These are phyloP conservation scores for Leccinum proximum DNA, from an alignment of 1,284 basidiomycete species.

Conservation along the genomic window DNA sequence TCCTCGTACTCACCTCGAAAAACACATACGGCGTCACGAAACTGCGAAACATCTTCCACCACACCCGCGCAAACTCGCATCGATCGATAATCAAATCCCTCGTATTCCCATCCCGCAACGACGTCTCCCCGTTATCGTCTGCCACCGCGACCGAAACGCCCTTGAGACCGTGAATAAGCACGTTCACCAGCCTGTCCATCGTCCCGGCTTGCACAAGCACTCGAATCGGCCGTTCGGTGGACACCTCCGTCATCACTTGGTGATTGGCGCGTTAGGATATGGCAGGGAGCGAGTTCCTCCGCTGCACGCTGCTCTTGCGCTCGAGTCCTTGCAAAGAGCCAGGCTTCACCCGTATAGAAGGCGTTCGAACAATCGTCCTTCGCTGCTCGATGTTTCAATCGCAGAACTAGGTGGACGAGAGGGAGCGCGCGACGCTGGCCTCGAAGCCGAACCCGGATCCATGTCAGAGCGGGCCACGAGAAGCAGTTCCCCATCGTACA, in stretches of 20 bases:
- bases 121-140: constrained; percentile 82
- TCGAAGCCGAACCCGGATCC: constrained; percentile 45
- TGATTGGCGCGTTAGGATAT: constrained; percentile 60
- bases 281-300: constrained; percentile 74
- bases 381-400: constrained; percentile 36
- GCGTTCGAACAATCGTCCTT: constrained; percentile 49
- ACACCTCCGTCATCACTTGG: constrained; percentile 53
- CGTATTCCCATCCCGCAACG: constrained; percentile 64
- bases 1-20: constrained; percentile 62
- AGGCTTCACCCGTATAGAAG: constrained; percentile 74
- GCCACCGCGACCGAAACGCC: constrained; percentile 74
- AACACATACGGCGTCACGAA: constrained; percentile 77
- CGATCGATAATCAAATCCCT: constrained; percentile 69
- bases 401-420: constrained; percentile 64
- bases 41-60: constrained; percentile 79
- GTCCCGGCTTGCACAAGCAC: constrained; percentile 78
- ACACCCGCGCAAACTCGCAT: constrained; percentile 65
- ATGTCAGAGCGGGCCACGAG: constrained; percentile 53
- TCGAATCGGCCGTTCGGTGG: constrained; percentile 64
- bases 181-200: constrained; percentile 66
- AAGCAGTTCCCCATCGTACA: constrained; percentile 71
- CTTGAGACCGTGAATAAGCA: constrained; percentile 74
- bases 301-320: constrained; percentile 67
- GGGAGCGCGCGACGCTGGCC: constrained; percentile 53
- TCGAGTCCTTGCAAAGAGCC: constrained; percentile 62